Conservation (phyloP, 2,329 filamentous ascomycete species). For the Xylaria sp. region DNA sequence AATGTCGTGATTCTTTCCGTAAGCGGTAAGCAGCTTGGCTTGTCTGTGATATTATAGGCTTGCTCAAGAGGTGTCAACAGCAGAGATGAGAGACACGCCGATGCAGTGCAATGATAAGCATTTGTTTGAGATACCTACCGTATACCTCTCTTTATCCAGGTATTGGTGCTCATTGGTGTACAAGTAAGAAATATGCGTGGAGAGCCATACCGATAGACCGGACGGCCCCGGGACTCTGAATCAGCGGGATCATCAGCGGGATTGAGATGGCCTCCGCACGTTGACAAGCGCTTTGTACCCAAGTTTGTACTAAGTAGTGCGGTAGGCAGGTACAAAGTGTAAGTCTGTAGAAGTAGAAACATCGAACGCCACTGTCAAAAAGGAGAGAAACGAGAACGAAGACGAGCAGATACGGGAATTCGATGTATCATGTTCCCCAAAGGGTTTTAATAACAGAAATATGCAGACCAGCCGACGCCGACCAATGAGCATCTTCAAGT, state of each 20-base stretch:
- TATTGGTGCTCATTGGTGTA: not conserved
- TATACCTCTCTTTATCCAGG: not conserved
- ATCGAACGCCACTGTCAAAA: constrained; percentile 3
- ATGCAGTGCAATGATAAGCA: constrained; percentile 21
- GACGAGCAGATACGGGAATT: constrained; percentile 6
- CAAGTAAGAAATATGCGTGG: constrained; percentile 14
- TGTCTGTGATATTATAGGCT: constrained; percentile 9
- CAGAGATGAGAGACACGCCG: not conserved
- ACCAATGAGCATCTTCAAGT: constrained; percentile 22
- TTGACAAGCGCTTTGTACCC: constrained; percentile 13
- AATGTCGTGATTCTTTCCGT: constrained; percentile 3
- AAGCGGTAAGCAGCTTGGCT: constrained; percentile 1
- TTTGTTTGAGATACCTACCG: constrained; percentile 13
- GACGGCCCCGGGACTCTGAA: constrained; percentile 25
- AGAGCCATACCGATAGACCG: constrained; percentile 18
- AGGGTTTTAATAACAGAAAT: constrained; percentile 4
- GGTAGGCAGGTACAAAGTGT: not conserved
- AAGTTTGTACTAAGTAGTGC: not conserved
- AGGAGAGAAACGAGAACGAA: not conserved
- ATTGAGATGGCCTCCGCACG: constrained; percentile 17
- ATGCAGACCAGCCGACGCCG: not conserved
- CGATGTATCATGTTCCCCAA: not conserved
- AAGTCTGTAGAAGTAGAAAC: not conserved
- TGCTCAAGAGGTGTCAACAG: not conserved
- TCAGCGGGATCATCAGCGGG: not conserved